A percentile compares a stretch with the other conserved stretches of the same genome.
phyloP scores from a whole-genome alignment of 345 rosid species.

The Corymbia maculata region DNA sequence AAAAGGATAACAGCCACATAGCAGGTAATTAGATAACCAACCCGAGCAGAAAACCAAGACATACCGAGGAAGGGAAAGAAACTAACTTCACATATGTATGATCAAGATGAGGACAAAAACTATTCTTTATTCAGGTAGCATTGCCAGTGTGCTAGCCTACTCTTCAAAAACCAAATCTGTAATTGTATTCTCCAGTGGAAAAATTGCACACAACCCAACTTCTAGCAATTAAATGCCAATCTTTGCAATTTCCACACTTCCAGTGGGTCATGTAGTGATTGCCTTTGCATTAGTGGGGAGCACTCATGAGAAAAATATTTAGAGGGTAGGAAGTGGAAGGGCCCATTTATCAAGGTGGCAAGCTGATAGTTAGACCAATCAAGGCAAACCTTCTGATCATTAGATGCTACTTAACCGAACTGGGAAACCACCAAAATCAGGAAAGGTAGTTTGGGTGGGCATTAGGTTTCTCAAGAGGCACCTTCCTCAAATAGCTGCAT shows the following conservation, averaged over 20 bases:
- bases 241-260: background rate
- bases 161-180: background rate
- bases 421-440: background rate
- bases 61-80: background rate
- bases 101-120: background rate
- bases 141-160: background rate
- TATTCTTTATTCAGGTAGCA: background rate
- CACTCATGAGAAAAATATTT: background rate
- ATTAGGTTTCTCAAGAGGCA: background rate
- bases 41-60: background rate
- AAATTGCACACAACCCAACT: background rate
- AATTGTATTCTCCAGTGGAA: background rate
- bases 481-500: background rate
- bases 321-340: background rate
- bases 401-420: background rate
- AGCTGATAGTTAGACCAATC: background rate
- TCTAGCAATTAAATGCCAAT: background rate
- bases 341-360: background rate
- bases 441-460: background rate
- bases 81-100: background rate
- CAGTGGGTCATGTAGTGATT: background rate
- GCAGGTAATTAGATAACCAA: background rate
- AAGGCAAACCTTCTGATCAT: background rate
- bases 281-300: background rate
- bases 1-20: background rate